Conservation (phyloP, 2,329 filamentous ascomycete genomes). For the Amphichorda felina region DNA sequence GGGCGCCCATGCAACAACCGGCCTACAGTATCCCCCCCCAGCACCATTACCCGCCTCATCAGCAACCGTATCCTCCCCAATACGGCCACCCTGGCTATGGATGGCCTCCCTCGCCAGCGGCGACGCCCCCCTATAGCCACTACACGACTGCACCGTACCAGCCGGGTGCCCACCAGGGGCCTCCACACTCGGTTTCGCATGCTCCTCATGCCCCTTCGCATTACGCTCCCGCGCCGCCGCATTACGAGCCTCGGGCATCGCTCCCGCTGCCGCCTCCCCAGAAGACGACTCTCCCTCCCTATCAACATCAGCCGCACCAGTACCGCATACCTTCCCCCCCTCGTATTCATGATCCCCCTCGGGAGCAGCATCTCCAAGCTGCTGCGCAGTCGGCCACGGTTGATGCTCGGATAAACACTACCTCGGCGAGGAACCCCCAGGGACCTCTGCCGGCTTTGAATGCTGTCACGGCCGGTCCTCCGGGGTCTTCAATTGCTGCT, state of each 20-base stretch:
- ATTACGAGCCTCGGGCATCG: slow-evolving; percentile 5
- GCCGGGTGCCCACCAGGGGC: slow-evolving; percentile 7
- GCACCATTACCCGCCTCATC: slow-evolving; percentile 14
- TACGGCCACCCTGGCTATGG: slow-evolving; percentile 32
- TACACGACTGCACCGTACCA: slow-evolving; percentile 25
- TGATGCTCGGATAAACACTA: slow-evolving; percentile 21
- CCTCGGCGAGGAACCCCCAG: slow-evolving; percentile 23
- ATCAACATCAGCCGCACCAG: slow-evolving; percentile 18
- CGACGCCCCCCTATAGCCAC: slow-evolving; percentile 40
- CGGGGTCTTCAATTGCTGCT: slow-evolving; percentile 12
- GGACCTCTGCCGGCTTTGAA: slow-evolving; percentile 31
- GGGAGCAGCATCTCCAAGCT: slow-evolving; percentile 30
- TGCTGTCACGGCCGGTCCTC: slow-evolving; percentile 16
- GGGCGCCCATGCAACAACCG: slow-evolving; percentile 51
- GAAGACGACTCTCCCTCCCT: slow-evolving; percentile 15
- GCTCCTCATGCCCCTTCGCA: slow-evolving; percentile 15
- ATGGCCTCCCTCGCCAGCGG: slow-evolving; percentile 44
- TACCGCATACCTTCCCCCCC: slow-evolving; percentile 21
- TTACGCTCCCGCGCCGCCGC: slow-evolving; percentile 12
- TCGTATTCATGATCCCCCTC: slow-evolving; percentile 26
- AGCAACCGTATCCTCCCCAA: slow-evolving; percentile 23
- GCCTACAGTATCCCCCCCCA: slow-evolving; percentile 24
- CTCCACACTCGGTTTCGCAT: slow-evolving; percentile 10
- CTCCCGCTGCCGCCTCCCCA: slow-evolving; percentile 24
- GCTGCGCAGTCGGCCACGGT: slow-evolving; percentile 26